Conservation (phyloP, 805 yeast species). For the Dipodascus albidus region DNA sequence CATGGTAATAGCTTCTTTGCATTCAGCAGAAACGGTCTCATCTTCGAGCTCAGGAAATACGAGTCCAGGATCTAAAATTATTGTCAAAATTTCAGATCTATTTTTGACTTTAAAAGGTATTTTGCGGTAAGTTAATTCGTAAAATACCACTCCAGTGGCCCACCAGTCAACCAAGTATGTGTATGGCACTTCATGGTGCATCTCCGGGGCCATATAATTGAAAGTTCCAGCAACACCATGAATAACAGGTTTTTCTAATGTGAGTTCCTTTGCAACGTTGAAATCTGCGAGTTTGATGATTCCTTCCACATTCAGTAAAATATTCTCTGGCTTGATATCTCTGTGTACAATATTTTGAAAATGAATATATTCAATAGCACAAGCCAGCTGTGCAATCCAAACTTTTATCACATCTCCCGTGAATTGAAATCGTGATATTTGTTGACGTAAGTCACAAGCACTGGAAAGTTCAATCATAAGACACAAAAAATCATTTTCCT, state of each 20-base stretch:
- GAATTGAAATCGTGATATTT: conserved; percentile 14
- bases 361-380: conserved; percentile 37
- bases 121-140: conserved; percentile 20
- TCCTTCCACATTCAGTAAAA: conserved; percentile 58
- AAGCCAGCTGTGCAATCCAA: conserved; percentile 20
- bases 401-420: conserved; percentile 17
- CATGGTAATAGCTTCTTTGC: conserved; percentile 10
- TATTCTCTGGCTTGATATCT: conserved; percentile 90
- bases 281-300: conserved; percentile 48
- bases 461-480: conserved; percentile 19
- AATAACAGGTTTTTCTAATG: conserved; percentile 8
- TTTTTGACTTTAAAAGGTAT: conserved; percentile 18
- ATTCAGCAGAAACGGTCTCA: conserved; percentile 10
- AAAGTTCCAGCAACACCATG: conserved; percentile 18
- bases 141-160: conserved; percentile 24
- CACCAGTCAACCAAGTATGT: conserved; percentile 24
- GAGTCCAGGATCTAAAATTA: conserved; percentile 2
- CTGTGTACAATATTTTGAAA: conserved; percentile 60
- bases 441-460: conserved; percentile 24
- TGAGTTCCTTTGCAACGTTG: conserved; percentile 29
- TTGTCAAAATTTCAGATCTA: not conserved
- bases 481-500: conserved; percentile 15
- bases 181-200: conserved; percentile 15
- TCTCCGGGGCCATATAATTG: conserved; percentile 22
- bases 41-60: conserved; percentile 7